Conservation (phyloP, 2,329 filamentous ascomycete species). For the Microthyrium microscopicum region DNA sequence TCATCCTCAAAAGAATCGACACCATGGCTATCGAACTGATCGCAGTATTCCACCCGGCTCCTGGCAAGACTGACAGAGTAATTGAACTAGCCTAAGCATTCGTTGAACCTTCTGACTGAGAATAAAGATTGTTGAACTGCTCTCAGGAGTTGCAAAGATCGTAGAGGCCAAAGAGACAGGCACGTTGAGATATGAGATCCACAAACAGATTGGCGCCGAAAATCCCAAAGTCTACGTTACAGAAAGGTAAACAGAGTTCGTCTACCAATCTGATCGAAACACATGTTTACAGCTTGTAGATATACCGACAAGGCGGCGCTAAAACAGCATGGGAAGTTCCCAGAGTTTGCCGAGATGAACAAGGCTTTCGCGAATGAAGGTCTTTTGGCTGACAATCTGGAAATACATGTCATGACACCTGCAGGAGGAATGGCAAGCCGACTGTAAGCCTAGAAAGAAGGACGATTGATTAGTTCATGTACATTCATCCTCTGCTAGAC, state of each 20-base stretch:
- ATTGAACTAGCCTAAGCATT: too few relatives aligned
- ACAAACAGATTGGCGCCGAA: neutral
- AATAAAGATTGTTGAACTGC: neutral
- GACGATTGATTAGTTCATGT: too few relatives aligned
- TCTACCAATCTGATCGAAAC: neutral
- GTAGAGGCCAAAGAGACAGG: constrained; percentile 1
- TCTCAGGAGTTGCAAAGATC: neutral
- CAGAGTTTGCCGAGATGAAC: too few relatives aligned
- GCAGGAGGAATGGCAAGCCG: too few relatives aligned
- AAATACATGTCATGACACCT: too few relatives aligned
- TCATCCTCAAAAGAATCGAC: too few relatives aligned
- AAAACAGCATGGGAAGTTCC: neutral
- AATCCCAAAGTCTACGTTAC: neutral
- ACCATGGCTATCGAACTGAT: constrained; percentile 1
- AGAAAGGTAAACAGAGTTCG: neutral
- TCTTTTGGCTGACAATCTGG: too few relatives aligned
- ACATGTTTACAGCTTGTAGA: neutral
- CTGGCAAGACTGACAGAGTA: constrained; percentile 1
- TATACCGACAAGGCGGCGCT: constrained; percentile 1
- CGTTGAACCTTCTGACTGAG: too few relatives aligned
- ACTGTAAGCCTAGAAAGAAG: too few relatives aligned
- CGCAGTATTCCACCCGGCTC: neutral
- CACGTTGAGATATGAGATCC: constrained; percentile 1
- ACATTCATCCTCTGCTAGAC: constrained; percentile 10
- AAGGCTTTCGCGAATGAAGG: too few relatives aligned